Conservation (phyloP, 768 basidiomycete genomes). For the Podaxis carcinomalis region DNA sequence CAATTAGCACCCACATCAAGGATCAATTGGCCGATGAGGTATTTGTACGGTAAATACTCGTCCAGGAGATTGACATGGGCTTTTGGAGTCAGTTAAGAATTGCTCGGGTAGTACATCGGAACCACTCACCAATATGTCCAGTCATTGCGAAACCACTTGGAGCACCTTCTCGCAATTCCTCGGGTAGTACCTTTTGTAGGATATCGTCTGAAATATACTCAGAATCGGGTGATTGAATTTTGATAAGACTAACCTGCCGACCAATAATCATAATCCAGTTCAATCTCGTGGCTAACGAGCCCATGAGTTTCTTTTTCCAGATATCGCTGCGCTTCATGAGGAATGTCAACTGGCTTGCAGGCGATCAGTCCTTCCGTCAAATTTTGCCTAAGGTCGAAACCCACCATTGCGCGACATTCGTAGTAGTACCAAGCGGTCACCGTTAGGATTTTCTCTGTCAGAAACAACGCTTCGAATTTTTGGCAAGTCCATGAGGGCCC, state of each 20-base stretch:
- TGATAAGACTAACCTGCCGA: constrained; percentile 52
- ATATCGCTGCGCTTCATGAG: constrained; percentile 48
- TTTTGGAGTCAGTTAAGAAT: constrained; percentile 22
- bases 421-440: constrained; percentile 62
- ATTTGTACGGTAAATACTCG: constrained; percentile 88
- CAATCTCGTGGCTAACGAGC: constrained; percentile 54
- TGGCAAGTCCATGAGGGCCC: constrained; percentile 65
- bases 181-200: constrained; percentile 75
- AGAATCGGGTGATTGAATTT: neutral
- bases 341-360: constrained; percentile 65
- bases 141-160: constrained; percentile 85
- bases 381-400: constrained; percentile 14
- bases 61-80: constrained; percentile 90
- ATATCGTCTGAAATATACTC: constrained; percentile 67
- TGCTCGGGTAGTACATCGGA: neutral
- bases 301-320: constrained; percentile 52
- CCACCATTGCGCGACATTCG: constrained; percentile 58
- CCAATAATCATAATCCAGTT: constrained; percentile 87
- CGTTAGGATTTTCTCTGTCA: constrained; percentile 44
- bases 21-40: constrained; percentile 87
- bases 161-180: constrained; percentile 69
- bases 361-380: constrained; percentile 17
- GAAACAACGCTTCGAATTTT: constrained; percentile 56
- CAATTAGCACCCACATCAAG: constrained; percentile 62
- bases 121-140: constrained; percentile 79